A percentile compares a stretch with the other conserved stretches of the same genome.
These are phyloP conservation scores for Aquilaria sinensis DNA, from an alignment of 345 rosid genomes.

Conservation along the genomic window DNA sequence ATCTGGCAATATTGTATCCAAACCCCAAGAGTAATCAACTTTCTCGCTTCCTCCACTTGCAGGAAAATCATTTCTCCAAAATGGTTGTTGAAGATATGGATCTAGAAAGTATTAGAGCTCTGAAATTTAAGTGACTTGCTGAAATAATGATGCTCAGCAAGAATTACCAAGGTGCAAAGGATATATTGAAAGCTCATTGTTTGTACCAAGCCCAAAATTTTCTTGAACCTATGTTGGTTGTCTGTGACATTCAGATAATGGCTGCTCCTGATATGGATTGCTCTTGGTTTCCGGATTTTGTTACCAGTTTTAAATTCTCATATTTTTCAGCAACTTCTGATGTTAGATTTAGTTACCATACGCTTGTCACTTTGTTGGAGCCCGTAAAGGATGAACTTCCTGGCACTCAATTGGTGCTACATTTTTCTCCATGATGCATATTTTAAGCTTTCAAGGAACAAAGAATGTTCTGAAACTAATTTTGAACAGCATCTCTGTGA, in stretches of 20 bases:
- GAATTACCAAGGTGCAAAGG: conserved; percentile 16
- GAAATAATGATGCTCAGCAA: conserved; percentile 5
- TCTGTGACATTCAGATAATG: conserved; percentile 14
- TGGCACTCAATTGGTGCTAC: no score
- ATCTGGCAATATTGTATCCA: no score
- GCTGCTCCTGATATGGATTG: conserved; percentile 14
- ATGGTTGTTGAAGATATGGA: neutral
- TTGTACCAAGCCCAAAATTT: conserved; percentile 16
- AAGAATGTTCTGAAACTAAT: no score
- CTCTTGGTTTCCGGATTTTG: conserved; percentile 15
- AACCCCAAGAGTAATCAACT: no score
- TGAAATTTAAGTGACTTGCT: conserved; percentile 5
- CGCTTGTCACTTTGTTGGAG: conserved; percentile 15
- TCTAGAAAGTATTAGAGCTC: neutral
- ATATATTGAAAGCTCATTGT: conserved; percentile 9
- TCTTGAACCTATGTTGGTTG: conserved; percentile 12
- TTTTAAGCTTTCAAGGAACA: no score
- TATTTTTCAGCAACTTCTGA: conserved; percentile 11
- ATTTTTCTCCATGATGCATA: no score
- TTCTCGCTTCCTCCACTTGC: no score
- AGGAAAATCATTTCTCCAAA: no score
- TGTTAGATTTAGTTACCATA: conserved; percentile 5
- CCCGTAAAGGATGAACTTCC: conserved; percentile 5
- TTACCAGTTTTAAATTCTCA: neutral
- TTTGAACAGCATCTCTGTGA: no score